A percentile compares a stretch with the other conserved stretches of the same genome.
These are phyloP conservation scores for Harringtonia lauricola DNA, from an alignment of 2,329 filamentous ascomycete genomes.

Conservation along the genomic window DNA sequence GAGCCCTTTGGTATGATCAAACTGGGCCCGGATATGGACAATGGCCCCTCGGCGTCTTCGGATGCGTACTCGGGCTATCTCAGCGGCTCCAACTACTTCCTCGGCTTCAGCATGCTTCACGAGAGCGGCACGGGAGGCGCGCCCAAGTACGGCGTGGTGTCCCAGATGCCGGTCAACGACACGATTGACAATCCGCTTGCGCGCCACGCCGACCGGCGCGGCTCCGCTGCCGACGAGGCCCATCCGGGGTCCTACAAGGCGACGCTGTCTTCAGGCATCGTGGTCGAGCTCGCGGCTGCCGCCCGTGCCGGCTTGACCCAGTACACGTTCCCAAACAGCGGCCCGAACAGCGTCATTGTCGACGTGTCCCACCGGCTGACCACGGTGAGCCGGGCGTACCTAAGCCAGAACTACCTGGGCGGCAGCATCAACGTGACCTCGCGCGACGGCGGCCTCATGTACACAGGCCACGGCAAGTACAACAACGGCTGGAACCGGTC, in stretches of 20 bases:
- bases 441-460: slow-evolving; percentile 26
- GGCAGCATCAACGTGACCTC: slow-evolving; percentile 39
- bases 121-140: slow-evolving; percentile 58
- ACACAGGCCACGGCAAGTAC: slow-evolving; percentile 50
- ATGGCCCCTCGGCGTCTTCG: slow-evolving; percentile 24
- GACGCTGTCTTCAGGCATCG: slow-evolving; percentile 40
- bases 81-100: slow-evolving; percentile 22
- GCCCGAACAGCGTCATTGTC: slow-evolving; percentile 32
- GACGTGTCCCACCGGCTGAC: slow-evolving; percentile 57
- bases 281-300: slow-evolving; percentile 45
- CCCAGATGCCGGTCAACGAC: slow-evolving; percentile 45
- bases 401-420: slow-evolving; percentile 52
- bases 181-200: slow-evolving; percentile 18
- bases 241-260: slow-evolving; percentile 53
- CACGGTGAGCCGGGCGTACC: slow-evolving; percentile 47
- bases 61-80: slow-evolving; percentile 44
- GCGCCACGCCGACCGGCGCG: slow-evolving; percentile 45
- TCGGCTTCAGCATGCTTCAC: slow-evolving; percentile 53
- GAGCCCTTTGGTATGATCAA: slow-evolving; percentile 37
- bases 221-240: slow-evolving; percentile 26
- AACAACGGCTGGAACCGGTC: slow-evolving; percentile 57
- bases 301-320: slow-evolving; percentile 46
- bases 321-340: slow-evolving; percentile 36
- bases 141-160: slow-evolving; percentile 57
- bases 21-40: slow-evolving; percentile 33